phyloP scores from a whole-genome alignment of 2,329 filamentous ascomycete genomes.

The Simplicillium aogashimaense region DNA sequence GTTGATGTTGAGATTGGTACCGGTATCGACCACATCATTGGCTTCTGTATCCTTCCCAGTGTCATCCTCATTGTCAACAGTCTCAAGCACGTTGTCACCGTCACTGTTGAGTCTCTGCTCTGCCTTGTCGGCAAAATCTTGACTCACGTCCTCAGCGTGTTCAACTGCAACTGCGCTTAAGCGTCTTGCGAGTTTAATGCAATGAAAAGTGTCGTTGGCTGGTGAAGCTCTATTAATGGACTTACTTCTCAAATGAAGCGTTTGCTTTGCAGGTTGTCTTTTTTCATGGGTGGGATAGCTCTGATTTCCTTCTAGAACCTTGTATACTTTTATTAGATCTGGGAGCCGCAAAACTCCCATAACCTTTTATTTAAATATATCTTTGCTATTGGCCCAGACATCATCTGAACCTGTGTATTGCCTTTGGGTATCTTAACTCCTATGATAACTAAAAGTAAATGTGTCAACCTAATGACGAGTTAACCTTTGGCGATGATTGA shows the following conservation, averaged over 20 bases:
- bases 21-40: slow-evolving; percentile 17
- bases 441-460: neutral
- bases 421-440: neutral
- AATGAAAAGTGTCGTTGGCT: neutral
- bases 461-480: neutral
- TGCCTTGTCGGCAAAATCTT: slow-evolving; percentile 21
- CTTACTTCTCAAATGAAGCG: neutral
- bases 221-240: neutral
- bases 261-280: neutral
- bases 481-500: slow-evolving; percentile 16
- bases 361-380: too few species aligned
- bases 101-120: slow-evolving; percentile 19
- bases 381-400: neutral
- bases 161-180: slow-evolving; percentile 23
- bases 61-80: slow-evolving; percentile 16
- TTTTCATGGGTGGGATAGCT: too few species aligned
- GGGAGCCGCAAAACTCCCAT: too few species aligned
- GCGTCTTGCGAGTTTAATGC: neutral
- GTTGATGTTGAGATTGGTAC: slow-evolving; percentile 9
- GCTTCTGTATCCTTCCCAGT: slow-evolving; percentile 22
- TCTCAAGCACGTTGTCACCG: slow-evolving; percentile 13
- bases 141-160: slow-evolving; percentile 17
- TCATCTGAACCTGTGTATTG: slow-evolving; percentile 6
- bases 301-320: neutral
- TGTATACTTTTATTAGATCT: neutral